Base-by-base conservation (phyloP, 2,329 filamentous ascomycete species). In the Mariannaea sp. region DNA sequence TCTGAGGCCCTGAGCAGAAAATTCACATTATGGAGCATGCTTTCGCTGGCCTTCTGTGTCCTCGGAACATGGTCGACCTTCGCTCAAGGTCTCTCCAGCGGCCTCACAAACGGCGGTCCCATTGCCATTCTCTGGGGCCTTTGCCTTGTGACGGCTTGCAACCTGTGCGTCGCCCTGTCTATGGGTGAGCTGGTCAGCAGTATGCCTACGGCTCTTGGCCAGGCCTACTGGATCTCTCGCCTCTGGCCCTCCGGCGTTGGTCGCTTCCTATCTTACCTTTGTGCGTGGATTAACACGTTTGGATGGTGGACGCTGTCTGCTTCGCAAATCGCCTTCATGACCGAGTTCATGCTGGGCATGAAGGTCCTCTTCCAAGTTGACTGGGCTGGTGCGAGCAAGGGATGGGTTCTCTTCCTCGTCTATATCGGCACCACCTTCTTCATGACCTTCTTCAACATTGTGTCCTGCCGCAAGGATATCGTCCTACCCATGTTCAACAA, bases 201-300 rank as follows among this genome's bases (percentile, higher is more conserved):
- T 57, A 84, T 84, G 81, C 82, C 82, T 4, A 84, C 81, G 0
- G 81, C 82, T 0, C 70, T 84, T 2, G 82, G 82, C 0, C 82
- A 85, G 68, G 81, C 81, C 0, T 84, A 81, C 65, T 85, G 81
- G 80, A 68, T 72, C 49, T 69, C 70, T 20, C 67, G 67, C 2
- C 63, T 73, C 24, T 71, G 66, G 63, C 62, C 44, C 68, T 75
- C 72, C 41, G 67, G 52, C 61, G 62, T 12, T 1, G 81, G 80
- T 2, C 74, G 81, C 2, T 80, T 82, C 55, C 61, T 68, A 4
- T 81, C 78, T 1, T 84, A 84, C 60, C 74, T 84, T 68, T 82
- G 80, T 57, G 81, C 81, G 2, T 84, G 80, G 80, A 81, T 83
- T 61, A 84, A 84, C 65, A 81, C 77, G 0, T 83, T 83, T 53